Evolutionary conservation across 345 rosid genomes (phyloP).

Genomic region (Eucalyptus pauciflora): DNA sequence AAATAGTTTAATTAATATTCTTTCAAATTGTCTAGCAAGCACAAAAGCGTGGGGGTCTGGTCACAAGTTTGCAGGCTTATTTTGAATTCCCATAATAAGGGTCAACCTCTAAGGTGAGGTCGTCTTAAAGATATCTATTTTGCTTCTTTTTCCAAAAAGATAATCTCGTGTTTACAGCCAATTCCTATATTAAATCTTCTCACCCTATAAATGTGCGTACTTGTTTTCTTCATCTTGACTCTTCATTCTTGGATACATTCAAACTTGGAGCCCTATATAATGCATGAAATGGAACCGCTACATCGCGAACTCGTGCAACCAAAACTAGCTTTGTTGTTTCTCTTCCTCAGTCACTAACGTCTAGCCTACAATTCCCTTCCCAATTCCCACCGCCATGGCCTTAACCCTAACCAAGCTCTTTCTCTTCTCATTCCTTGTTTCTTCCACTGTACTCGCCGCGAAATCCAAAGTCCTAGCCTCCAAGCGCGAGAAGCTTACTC

Average conservation of each 20-base stretch:
- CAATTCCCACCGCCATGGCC: not conserved
- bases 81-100: not conserved
- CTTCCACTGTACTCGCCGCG: not conserved
- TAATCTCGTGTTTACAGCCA: accelerated
- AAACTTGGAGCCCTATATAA: not conserved
- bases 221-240: not conserved
- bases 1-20: not conserved
- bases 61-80: not conserved
- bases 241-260: not conserved
- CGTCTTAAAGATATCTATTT: not conserved
- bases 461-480: not conserved
- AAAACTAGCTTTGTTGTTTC: not conserved
- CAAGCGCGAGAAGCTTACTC: not conserved
- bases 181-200: not conserved
- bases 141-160: accelerated
- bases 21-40: not conserved
- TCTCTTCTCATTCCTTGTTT: not conserved
- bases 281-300: not conserved
- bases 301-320: not conserved
- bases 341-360: not conserved
- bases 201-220: not conserved
- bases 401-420: not conserved
- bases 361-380: not conserved
- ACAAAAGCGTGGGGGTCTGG: not conserved
- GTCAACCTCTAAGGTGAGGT: not conserved